phyloP scores from a whole-genome alignment of 768 basidiomycete genomes.

The Guyanaporus albipodus region DNA sequence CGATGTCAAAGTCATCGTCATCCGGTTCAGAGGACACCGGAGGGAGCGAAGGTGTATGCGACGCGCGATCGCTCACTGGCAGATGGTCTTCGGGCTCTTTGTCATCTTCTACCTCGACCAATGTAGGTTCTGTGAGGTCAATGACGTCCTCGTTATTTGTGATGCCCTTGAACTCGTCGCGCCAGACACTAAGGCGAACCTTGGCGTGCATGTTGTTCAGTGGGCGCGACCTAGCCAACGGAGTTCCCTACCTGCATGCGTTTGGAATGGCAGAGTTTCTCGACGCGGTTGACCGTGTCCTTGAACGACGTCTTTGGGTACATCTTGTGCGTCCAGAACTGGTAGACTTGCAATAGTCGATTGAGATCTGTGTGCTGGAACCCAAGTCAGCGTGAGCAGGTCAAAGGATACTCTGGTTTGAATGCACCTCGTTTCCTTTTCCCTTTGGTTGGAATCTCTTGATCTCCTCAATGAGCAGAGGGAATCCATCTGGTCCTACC shows the following conservation, averaged over 20 bases:
- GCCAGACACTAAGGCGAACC: constrained; percentile 74
- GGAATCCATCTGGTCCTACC: constrained; percentile 73
- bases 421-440: constrained; percentile 84
- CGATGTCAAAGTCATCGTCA: constrained; percentile 50
- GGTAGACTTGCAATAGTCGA: constrained; percentile 77
- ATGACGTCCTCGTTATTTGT: constrained; percentile 36
- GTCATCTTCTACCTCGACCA: constrained; percentile 24
- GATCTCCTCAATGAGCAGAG: constrained; percentile 67
- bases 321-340: constrained; percentile 92
- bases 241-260: constrained; percentile 69
- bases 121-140: constrained; percentile 29
- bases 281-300: constrained; percentile 81
- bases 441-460: constrained; percentile 80
- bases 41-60: constrained; percentile 38
- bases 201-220: constrained; percentile 27
- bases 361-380: constrained; percentile 74
- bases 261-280: constrained; percentile 82
- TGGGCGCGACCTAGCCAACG: not conserved
- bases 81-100: constrained; percentile 7
- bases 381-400: constrained; percentile 1
- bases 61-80: constrained; percentile 23
- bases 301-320: constrained; percentile 86
- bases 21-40: constrained; percentile 39
- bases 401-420: too few relatives aligned
- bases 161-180: constrained; percentile 57